Base-by-base conservation (phyloP, 805 yeast species). In the Naumovozyma baii region DNA sequence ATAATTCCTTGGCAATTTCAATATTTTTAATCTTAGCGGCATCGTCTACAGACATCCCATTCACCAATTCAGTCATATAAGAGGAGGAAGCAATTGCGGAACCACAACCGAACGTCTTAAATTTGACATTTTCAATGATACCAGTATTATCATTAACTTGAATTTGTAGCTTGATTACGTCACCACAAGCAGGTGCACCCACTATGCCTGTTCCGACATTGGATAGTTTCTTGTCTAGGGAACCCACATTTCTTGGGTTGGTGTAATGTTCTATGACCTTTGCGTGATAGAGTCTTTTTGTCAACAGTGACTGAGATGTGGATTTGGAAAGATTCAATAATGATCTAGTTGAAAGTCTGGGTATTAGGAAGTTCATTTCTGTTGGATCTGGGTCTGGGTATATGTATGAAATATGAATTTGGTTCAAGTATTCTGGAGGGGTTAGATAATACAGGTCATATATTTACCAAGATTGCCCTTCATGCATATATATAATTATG, bases 121-220 rank as follows among this genome's bases (percentile, higher is more conserved):
- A 92, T 64, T 87, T 90, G 46, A 90, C 98, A 61, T 92, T 95
- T 62, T 84, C 78, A 51, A 92, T 92, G 39, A 84, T 72, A 1
- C 98, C 98, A 18, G 94, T 78, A 41, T 73, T 79, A 54, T 88
- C 96, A 48, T 81, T 80, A 8, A 92, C 98, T 61, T 88, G 78
- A 56, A 92, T 92, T 63, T 92, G 97, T 48, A 92, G 73, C 67
- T 94, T 82, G 96, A 92, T 92, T 34, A 92, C 98, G 68, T 92
- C 98, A 40, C 98, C 98, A 68, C 98, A 92, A 0, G 98, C 98
- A 40, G 98, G 97, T 0, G 98, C 97, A 41, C 98, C 98, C 13
- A 92, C 98, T 34, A 92, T 72, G 1, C 98, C 98, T 1, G 97
- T 92, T 33, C 98, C 98, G 10, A 92, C 96, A 50, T 78, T 75